These are phyloP conservation scores for Sapria himalayana DNA, from an alignment of 345 rosid species.

Conservation along the genomic window DNA sequence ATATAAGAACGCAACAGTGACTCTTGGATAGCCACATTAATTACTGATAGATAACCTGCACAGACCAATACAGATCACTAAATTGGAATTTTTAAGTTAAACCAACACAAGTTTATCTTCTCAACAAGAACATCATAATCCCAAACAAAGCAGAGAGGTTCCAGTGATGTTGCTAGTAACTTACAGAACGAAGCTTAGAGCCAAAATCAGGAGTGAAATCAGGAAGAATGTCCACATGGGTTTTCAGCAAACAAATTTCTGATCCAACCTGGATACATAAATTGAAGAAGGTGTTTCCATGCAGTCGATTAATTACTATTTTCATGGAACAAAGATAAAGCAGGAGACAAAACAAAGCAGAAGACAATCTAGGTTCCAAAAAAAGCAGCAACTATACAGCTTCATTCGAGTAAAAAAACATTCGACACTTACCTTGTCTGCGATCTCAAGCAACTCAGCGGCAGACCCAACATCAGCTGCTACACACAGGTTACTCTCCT, in stretches of 20 bases:
- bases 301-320: background rate
- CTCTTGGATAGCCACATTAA: too few relatives aligned
- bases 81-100: too few relatives aligned
- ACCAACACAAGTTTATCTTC: background rate
- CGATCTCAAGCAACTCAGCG: constrained; percentile 65
- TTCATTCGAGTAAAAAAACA: too few relatives aligned
- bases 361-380: too few relatives aligned
- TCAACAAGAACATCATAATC: background rate
- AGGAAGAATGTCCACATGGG: constrained; percentile 88
- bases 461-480: constrained; percentile 96
- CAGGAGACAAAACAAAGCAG: background rate
- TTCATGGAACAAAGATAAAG: background rate
- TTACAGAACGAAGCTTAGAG: constrained; percentile 63
- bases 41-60: too few relatives aligned
- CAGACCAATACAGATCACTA: too few relatives aligned
- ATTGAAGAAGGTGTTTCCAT: background rate
- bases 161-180: too few relatives aligned
- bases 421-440: constrained; percentile 41
- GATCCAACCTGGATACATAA: constrained; percentile 57
- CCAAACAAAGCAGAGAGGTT: background rate
- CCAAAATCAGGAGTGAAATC: constrained; percentile 91
- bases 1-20: too few relatives aligned
- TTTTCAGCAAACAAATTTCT: constrained; percentile 81
- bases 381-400: too few relatives aligned
- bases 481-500: constrained; percentile 73